These are phyloP conservation scores for Coffea canephora DNA, from an alignment of 257 asterid species.

Conservation along the genomic window DNA sequence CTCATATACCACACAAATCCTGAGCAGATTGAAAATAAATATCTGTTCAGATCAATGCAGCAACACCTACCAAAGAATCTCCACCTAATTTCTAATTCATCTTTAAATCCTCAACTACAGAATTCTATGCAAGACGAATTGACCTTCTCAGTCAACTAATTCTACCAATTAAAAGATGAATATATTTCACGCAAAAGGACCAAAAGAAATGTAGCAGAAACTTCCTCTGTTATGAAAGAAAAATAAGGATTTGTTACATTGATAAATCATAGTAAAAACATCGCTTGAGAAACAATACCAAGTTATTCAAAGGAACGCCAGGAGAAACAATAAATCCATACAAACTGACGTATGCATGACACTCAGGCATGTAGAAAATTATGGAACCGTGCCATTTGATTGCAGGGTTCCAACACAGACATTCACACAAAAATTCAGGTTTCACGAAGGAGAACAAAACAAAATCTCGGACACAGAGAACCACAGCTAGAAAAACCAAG, in stretches of 20 bases:
- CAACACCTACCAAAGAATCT: neutral
- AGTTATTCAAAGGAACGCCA: neutral
- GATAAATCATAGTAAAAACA: neutral
- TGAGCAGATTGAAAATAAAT: neutral
- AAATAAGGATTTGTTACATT: neutral
- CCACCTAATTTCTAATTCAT: neutral
- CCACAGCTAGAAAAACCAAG: neutral
- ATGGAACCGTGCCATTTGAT: neutral
- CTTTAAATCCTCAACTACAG: neutral
- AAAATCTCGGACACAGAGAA: neutral
- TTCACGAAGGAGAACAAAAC: neutral
- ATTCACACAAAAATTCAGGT: neutral
- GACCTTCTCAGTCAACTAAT: neutral
- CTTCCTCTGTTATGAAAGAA: neutral
- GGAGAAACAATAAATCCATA: neutral
- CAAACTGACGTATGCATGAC: neutral
- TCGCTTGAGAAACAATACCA: neutral
- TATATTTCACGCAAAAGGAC: neutral
- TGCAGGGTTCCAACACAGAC: neutral
- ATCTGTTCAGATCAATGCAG: neutral
- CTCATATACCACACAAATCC: neutral
- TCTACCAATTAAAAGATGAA: neutral
- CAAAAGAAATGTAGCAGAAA: conserved; percentile 7
- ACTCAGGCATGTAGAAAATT: neutral
- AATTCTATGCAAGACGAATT: neutral